Evolutionary conservation across 441 rosid genomes (phyloP).

Genomic region (Corymbia citriodora): DNA sequence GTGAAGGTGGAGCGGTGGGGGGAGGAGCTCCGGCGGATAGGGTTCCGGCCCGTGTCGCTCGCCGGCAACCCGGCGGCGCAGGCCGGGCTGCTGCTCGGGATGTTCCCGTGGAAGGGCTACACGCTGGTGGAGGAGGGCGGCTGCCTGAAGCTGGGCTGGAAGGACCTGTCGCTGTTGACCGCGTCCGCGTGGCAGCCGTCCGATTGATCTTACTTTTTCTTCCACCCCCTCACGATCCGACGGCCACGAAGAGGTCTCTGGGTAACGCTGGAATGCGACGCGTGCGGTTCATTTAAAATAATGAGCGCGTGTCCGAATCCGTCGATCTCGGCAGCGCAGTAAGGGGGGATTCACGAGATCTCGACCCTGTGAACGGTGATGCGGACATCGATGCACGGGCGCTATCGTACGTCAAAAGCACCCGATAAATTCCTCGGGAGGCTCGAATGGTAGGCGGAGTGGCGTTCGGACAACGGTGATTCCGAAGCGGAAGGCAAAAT

Average conservation of each 20-base stretch:
- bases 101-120: slow-evolving; percentile 89
- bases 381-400: not conserved
- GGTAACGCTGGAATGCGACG: not conserved
- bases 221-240: not conserved
- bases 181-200: slow-evolving; percentile 88
- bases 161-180: slow-evolving; percentile 76
- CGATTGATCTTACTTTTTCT: slow-evolving; percentile 19
- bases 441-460: not conserved
- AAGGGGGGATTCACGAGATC: not conserved
- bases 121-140: slow-evolving; percentile 72
- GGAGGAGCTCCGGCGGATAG: slow-evolving; percentile 54
- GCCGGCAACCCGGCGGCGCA: slow-evolving; percentile 82
- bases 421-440: not conserved
- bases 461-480: not conserved
- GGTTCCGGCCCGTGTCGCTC: slow-evolving; percentile 64
- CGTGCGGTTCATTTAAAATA: not conserved
- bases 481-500: not conserved
- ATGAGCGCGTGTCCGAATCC: not conserved
- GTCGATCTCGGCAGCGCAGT: not conserved
- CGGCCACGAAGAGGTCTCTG: not conserved
- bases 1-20: slow-evolving; percentile 71
- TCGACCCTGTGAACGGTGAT: not conserved
- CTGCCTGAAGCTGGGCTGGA: slow-evolving; percentile 80
- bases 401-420: not conserved
- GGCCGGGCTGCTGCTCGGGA: slow-evolving; percentile 69